Conservation (phyloP, 495 filamentous ascomycete genomes). For the Aspergillus hancockii region DNA sequence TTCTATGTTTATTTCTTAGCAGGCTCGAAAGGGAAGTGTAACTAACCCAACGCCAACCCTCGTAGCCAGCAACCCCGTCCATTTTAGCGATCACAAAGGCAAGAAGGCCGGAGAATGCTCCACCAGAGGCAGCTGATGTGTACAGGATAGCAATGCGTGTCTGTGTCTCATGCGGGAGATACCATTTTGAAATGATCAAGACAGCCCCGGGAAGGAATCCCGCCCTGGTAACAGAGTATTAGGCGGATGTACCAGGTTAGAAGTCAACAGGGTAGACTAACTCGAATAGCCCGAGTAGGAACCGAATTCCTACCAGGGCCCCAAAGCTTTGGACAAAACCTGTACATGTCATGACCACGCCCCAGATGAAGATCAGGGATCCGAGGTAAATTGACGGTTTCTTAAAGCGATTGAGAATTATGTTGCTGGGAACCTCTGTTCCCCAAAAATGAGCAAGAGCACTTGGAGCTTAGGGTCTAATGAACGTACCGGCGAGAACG, state of each 20-base stretch:
- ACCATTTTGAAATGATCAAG: constrained; percentile 72
- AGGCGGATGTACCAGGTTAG: no score
- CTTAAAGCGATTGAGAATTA: constrained; percentile 21
- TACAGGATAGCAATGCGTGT: constrained; percentile 69
- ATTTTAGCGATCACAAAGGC: constrained; percentile 65
- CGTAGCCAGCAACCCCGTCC: constrained; percentile 57
- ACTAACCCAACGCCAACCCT: constrained; percentile 61
- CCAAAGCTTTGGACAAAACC: constrained; percentile 42
- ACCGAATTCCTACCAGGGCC: constrained; percentile 18
- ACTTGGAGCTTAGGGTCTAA: no score
- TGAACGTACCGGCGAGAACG: constrained; percentile 17
- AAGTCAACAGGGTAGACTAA: constrained; percentile 1
- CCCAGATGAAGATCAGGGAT: constrained; percentile 36
- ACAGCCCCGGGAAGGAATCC: constrained; percentile 69
- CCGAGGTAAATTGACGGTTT: constrained; percentile 22
- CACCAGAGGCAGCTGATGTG: constrained; percentile 58
- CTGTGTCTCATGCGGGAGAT: constrained; percentile 60
- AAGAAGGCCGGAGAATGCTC: constrained; percentile 65
- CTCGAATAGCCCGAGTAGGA: constrained; percentile 27
- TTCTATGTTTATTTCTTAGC: no score
- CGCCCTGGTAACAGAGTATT: constrained; percentile 10
- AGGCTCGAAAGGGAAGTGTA: no score
- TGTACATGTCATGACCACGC: constrained; percentile 44
- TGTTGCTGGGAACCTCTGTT: constrained; percentile 33
- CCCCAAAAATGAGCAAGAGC: no score